Evolutionary conservation across 306 rosid genomes (phyloP).

Genomic region (Vigna trinervia): DNA sequence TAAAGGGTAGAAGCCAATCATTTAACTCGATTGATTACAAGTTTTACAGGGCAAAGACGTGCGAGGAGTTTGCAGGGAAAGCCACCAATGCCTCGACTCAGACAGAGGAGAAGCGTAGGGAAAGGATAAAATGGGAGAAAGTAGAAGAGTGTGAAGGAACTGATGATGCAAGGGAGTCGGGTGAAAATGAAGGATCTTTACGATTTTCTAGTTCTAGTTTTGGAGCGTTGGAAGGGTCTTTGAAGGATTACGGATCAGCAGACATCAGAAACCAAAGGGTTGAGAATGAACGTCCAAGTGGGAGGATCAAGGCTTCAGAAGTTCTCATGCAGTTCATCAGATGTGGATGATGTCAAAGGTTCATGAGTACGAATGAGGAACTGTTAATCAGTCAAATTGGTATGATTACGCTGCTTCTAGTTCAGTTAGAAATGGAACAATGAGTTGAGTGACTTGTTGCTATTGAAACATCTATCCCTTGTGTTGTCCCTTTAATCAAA

Average conservation of each 20-base stretch:
- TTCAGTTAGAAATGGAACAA: slow-evolving; percentile 7
- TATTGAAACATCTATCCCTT: neutral
- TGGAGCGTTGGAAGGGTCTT: slow-evolving; percentile 38
- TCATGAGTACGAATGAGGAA: neutral
- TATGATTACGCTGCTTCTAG: slow-evolving; percentile 23
- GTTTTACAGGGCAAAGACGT: slow-evolving; percentile 51
- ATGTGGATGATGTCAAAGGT: slow-evolving; percentile 47
- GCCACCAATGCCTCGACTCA: slow-evolving; percentile 57
- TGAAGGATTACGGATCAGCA: slow-evolving; percentile 40
- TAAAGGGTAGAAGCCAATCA: slow-evolving; percentile 45
- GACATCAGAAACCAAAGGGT: slow-evolving; percentile 47
- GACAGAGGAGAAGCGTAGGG: slow-evolving; percentile 53
- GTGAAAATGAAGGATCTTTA: slow-evolving; percentile 35
- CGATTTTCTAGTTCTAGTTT: slow-evolving; percentile 39
- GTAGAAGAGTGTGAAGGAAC: slow-evolving; percentile 41
- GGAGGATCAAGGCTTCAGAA: slow-evolving; percentile 60
- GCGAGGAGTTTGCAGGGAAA: slow-evolving; percentile 44
- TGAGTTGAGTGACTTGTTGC: slow-evolving; percentile 3
- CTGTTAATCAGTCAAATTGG: slow-evolving; percentile 2
- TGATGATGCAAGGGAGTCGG: slow-evolving; percentile 29
- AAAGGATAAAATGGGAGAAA: slow-evolving; percentile 39
- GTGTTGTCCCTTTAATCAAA: slow-evolving; percentile 12
- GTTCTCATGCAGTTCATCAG: slow-evolving; percentile 66
- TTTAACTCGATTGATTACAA: slow-evolving; percentile 44
- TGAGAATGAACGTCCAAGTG: slow-evolving; percentile 57